Evolutionary conservation across 129 eudicot species (phyloP).

Genomic region (Pittosporum tobira): DNA sequence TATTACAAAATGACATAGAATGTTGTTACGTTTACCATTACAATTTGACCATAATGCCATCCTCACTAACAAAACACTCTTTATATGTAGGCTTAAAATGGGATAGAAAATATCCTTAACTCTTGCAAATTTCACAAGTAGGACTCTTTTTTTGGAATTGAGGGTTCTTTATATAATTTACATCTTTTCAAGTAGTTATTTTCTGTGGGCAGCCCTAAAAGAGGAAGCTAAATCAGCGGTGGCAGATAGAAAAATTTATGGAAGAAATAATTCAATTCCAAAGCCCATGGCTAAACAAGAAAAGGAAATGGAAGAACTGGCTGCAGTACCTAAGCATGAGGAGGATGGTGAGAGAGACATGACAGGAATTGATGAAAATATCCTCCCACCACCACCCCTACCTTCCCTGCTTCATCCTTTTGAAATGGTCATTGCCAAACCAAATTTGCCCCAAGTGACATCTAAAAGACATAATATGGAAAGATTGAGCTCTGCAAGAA

Average conservation of each 20-base stretch:
- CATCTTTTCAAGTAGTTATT: neutral
- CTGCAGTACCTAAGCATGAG: constrained; percentile 34
- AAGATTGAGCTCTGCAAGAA: constrained; percentile 54
- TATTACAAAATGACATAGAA: too few relatives aligned
- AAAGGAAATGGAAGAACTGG: constrained; percentile 22
- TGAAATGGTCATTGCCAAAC: constrained; percentile 52
- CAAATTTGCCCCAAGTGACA: too few relatives aligned
- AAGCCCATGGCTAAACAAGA: constrained; percentile 24
- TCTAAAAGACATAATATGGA: too few relatives aligned
- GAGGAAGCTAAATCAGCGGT: too few relatives aligned
- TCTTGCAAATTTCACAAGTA: too few relatives aligned
- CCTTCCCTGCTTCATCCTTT: constrained; percentile 46
- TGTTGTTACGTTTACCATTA: too few relatives aligned
- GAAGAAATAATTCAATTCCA: constrained; percentile 18
- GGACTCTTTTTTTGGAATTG: too few relatives aligned
- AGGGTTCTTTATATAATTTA: neutral
- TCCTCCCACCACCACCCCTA: constrained; percentile 30
- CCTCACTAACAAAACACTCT: too few relatives aligned
- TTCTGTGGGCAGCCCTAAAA: constrained; percentile 14
- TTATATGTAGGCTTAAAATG: too few relatives aligned
- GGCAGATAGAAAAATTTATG: too few relatives aligned
- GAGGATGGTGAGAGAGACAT: constrained; percentile 43
- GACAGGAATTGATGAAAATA: constrained; percentile 39
- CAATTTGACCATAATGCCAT: too few relatives aligned
- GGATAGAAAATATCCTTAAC: too few relatives aligned